phyloP scores from a whole-genome alignment of 2,329 filamentous ascomycete species.

The Lasiodiplodia sp. region DNA sequence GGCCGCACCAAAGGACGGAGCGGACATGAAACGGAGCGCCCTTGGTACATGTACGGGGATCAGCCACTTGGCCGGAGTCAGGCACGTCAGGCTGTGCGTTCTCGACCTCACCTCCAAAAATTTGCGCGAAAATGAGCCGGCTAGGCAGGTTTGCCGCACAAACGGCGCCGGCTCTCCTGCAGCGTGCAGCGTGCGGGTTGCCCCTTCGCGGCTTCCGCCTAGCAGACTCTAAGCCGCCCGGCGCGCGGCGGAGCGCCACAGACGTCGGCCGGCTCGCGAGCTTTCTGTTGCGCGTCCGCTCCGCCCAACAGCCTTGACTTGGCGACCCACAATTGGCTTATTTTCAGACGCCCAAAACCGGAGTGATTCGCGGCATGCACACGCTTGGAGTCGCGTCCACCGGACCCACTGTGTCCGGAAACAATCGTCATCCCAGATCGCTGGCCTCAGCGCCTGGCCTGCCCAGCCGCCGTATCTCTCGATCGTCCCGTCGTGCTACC shows the following conservation, averaged over 20 bases:
- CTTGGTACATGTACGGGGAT: background rate
- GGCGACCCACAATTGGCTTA: constrained; percentile 26
- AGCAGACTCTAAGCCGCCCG: background rate
- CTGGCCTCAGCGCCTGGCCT: constrained; percentile 20
- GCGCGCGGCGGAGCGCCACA: constrained; percentile 19
- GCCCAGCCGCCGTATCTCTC: constrained; percentile 26
- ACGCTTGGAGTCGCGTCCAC: constrained; percentile 17
- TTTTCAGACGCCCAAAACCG: constrained; percentile 14
- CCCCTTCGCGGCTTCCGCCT: background rate
- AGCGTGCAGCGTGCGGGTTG: background rate
- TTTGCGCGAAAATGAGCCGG: constrained; percentile 21
- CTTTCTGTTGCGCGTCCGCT: background rate
- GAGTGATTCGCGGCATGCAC: constrained; percentile 20
- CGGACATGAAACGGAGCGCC: constrained; percentile 12
- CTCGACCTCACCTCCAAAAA: constrained; percentile 21
- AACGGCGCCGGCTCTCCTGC: background rate
- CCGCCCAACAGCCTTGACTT: constrained; percentile 11
- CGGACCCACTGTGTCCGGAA: constrained; percentile 12
- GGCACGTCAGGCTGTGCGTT: background rate
- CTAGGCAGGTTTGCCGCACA: background rate
- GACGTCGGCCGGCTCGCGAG: constrained; percentile 3
- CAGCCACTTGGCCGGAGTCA: background rate
- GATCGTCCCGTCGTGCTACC: constrained; percentile 27
- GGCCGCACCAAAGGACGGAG: background rate
- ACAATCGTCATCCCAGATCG: constrained; percentile 29